Evolutionary conservation across 306 rosid genomes (phyloP).

Genomic region (Quercus variabilis): DNA sequence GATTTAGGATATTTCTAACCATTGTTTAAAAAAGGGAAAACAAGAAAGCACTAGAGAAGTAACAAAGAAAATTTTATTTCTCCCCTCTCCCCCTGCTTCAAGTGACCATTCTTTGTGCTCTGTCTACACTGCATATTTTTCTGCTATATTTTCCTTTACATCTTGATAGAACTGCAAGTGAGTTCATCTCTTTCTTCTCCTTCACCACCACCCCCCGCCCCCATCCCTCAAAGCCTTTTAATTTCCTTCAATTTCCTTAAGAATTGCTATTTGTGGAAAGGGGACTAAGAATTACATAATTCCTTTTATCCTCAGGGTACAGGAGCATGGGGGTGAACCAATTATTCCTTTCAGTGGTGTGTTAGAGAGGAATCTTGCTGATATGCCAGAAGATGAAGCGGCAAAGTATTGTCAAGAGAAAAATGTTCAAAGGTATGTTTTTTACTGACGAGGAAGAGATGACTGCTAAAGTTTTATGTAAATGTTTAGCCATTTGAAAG

Average conservation of each 20-base stretch:
- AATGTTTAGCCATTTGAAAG: neutral
- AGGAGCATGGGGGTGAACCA: slow-evolving; percentile 89
- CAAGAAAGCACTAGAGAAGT: neutral
- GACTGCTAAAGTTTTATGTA: neutral
- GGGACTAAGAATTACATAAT: slow-evolving; percentile 4
- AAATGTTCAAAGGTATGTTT: slow-evolving; percentile 70
- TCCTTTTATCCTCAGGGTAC: slow-evolving; percentile 65
- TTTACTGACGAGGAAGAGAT: neutral
- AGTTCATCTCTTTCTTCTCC: neutral
- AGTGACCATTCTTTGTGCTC: neutral
- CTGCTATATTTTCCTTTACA: neutral
- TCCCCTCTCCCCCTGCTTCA: too few relatives aligned
- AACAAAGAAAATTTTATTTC: too few relatives aligned
- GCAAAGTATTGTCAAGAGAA: slow-evolving; percentile 89
- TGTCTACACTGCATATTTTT: neutral
- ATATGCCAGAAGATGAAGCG: slow-evolving; percentile 72
- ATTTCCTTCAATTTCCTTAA: slow-evolving; percentile 4
- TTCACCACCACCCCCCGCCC: too few relatives aligned
- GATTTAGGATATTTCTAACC: too few relatives aligned
- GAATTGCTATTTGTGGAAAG: neutral
- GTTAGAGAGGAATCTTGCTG: slow-evolving; percentile 84
- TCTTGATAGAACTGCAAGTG: neutral
- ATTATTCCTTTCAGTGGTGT: slow-evolving; percentile 91
- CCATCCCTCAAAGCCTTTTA: neutral
- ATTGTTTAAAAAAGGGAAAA: too few relatives aligned